These are phyloP conservation scores for Wickerhamiella siamensis DNA, from an alignment of 805 yeast species.

Conservation along the genomic window DNA sequence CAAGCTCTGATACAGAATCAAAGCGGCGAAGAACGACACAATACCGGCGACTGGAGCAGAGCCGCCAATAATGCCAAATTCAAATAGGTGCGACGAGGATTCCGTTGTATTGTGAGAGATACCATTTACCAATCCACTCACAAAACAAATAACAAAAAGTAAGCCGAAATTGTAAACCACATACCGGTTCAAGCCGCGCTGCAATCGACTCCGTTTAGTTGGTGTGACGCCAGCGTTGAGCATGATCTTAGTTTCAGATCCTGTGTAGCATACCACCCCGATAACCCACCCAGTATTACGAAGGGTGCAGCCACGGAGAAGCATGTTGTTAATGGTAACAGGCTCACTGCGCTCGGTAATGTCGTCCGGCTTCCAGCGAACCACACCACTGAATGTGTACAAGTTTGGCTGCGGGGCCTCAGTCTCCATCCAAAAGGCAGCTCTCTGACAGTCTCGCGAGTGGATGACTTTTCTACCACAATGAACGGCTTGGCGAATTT, in stretches of 20 bases:
- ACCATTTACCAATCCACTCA: slow-evolving; percentile 60
- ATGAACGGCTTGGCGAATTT: slow-evolving; percentile 41
- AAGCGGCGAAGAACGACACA: slow-evolving; percentile 56
- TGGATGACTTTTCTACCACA: slow-evolving; percentile 47
- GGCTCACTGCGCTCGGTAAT: slow-evolving; percentile 32
- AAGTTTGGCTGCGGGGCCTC: slow-evolving; percentile 56
- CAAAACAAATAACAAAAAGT: slow-evolving; percentile 52
- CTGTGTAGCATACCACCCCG: slow-evolving; percentile 61
- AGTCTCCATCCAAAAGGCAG: slow-evolving; percentile 49
- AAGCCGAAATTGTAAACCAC: slow-evolving; percentile 52
- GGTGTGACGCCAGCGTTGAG: slow-evolving; percentile 71
- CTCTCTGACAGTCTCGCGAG: slow-evolving; percentile 18
- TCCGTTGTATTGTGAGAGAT: slow-evolving; percentile 36
- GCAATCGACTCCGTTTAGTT: slow-evolving; percentile 51
- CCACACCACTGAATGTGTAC: slow-evolving; percentile 37
- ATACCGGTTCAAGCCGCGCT: slow-evolving; percentile 52
- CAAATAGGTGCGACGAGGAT: slow-evolving; percentile 32
- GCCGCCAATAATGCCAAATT: slow-evolving; percentile 47
- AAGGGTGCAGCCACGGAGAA: slow-evolving; percentile 59
- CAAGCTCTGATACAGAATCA: slow-evolving; percentile 61
- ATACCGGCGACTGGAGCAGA: slow-evolving; percentile 51
- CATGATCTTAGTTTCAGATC: slow-evolving; percentile 65
- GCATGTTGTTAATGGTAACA: slow-evolving; percentile 45
- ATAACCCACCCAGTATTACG: slow-evolving; percentile 69
- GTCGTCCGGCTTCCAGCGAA: slow-evolving; percentile 14